A percentile compares a stretch with the other conserved stretches of the same genome.
phyloP scores from a whole-genome alignment of 2,329 filamentous ascomycete species.

The Stromatinia cepivora region DNA sequence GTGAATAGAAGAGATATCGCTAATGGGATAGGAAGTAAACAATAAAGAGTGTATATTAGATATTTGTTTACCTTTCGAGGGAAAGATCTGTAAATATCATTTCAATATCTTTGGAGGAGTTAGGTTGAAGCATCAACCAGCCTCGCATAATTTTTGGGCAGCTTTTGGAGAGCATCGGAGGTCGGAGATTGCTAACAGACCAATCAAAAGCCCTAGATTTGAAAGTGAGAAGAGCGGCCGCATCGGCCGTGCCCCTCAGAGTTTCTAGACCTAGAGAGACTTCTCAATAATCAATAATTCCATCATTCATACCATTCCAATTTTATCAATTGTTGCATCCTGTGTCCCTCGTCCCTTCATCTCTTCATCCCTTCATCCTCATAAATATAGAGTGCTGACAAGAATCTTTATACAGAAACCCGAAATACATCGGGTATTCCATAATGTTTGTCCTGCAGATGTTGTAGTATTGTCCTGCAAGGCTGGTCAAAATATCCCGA shows the following conservation, averaged over 20 bases:
- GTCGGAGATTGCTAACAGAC: slow-evolving; percentile 6
- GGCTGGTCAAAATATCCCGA: slow-evolving; percentile 13
- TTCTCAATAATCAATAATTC: background rate
- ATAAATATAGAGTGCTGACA: slow-evolving; percentile 4
- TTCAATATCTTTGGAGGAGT: slow-evolving; percentile 7
- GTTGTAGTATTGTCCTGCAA: slow-evolving; percentile 12
- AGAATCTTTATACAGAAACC: slow-evolving; percentile 1
- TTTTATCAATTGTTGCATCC: background rate
- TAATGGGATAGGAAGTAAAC: background rate
- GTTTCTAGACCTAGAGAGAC: slow-evolving; percentile 6
- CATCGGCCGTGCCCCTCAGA: background rate
- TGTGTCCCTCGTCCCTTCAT: background rate
- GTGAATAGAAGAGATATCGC: background rate
- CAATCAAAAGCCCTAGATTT: background rate
- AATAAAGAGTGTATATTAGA: background rate
- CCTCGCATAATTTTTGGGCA: slow-evolving; percentile 12
- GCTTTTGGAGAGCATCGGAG: slow-evolving; percentile 14
- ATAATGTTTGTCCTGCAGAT: slow-evolving; percentile 12
- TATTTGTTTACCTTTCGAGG: background rate
- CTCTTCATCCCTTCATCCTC: background rate
- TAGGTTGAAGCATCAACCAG: background rate
- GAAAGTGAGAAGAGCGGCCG: background rate
- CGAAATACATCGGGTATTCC: slow-evolving; percentile 4
- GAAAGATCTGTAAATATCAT: background rate
- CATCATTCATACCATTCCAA: background rate